Evolutionary conservation across 129 eudicot genomes (phyloP), one percentile per base, ranked within the genome.

Genomic region (Logfia minima): DNA sequence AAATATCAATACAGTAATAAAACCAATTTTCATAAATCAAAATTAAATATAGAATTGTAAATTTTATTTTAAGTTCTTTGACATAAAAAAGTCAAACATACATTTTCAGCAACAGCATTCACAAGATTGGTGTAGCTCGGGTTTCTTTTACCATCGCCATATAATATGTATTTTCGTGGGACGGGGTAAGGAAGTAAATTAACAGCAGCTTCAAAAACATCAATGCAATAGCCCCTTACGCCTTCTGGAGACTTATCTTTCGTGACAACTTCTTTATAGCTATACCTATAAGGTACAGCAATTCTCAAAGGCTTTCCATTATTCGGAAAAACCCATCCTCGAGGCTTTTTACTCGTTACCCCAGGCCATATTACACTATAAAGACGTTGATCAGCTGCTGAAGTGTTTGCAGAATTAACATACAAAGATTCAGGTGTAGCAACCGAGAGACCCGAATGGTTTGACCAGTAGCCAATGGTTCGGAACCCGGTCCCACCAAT

Each of bases 311-410:
- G 89, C 83, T 83, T 89, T 51, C 99, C 99, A 48, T 91, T 94
- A 41, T 91, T 86, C 4, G 99, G 97, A 39, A 94, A 94, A 71
- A 94, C 96, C 99, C 99, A 94, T 52, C 99, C 99, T 18, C 89
- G 85, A 23, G 99, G 99, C 78, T 60, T 52, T 34, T 51, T 77
- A 31, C 83, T 83, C 66, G 90, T 86, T 74, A 88, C 93, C 18
- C 97, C 99, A 3, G 99, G 97, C 99, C 99, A 94, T 72, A 94
- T 87, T 1, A 85, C 92, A 72, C 86, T 75, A 55, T 85, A 83
- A 21, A 94, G 92, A 58, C 75, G 85, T 52, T 89, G 89, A 59
- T 63, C 85, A 4, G 72, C 70, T 3, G 81, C 23, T 6, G 96
- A 91, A 41, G 17, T 31, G 68, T 89, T 94, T 37, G 75, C 65